phyloP scores from a whole-genome alignment of 495 filamentous ascomycete genomes.

The Daldinia concentrica region DNA sequence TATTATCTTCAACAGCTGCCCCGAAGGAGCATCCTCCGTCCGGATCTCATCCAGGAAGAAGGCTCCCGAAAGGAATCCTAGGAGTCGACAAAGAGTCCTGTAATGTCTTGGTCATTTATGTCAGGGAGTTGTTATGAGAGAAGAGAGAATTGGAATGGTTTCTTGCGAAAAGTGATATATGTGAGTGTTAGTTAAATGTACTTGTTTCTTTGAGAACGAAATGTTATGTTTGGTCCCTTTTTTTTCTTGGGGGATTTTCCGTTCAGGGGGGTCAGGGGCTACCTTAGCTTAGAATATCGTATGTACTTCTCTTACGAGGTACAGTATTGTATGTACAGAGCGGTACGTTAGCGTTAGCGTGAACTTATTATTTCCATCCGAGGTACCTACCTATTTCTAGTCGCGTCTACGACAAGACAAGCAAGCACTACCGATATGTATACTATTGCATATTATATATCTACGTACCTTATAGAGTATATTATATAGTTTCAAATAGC shows the following conservation, averaged over 20 bases:
- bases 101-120: conserved; percentile 36
- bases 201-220: conserved; percentile 14
- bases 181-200: conserved; percentile 10
- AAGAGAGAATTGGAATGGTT: conserved; percentile 13
- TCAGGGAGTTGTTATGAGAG: conserved; percentile 6
- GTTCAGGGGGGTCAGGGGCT: conserved; percentile 39
- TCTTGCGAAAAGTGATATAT: conserved; percentile 16
- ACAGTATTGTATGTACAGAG: conserved; percentile 6
- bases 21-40: conserved; percentile 41
- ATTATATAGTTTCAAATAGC: too few species aligned
- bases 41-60: conserved; percentile 44
- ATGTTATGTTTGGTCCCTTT: conserved; percentile 31
- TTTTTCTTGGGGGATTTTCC: conserved; percentile 37
- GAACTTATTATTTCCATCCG: background rate
- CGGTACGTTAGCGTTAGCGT: conserved; percentile 1
- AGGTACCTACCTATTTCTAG: background rate
- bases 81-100: conserved; percentile 7
- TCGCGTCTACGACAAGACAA: background rate
- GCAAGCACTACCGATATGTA: background rate
- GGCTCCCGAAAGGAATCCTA: conserved; percentile 33
- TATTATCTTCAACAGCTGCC: conserved; percentile 34
- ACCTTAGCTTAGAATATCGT: conserved; percentile 6
- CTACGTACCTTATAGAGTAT: background rate
- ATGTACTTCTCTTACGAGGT: background rate
- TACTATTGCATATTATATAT: background rate